phyloP scores from a whole-genome alignment of 2,329 filamentous ascomycete species.

The Monilinia fructigena region DNA sequence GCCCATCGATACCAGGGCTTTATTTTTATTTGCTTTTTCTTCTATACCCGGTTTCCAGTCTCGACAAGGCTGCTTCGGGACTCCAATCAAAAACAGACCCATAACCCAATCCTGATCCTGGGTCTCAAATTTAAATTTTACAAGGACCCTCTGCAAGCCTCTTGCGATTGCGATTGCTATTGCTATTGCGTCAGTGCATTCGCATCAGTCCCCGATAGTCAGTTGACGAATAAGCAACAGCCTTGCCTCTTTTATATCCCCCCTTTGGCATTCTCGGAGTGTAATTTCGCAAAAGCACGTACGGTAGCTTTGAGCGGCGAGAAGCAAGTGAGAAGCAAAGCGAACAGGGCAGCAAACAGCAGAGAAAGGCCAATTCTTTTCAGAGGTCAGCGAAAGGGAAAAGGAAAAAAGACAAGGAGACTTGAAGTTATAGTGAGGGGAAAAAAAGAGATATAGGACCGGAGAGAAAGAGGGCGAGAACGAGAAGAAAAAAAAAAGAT shows the following conservation, averaged over 20 bases:
- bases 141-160: conserved; percentile 8
- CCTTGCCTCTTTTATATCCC: not conserved
- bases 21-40: not conserved
- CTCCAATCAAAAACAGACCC: conserved; percentile 7
- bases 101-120: conserved; percentile 3
- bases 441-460: not conserved
- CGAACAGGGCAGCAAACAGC: not conserved
- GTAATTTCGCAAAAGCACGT: conserved; percentile 15
- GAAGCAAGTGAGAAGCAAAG: not conserved
- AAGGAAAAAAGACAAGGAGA: not conserved
- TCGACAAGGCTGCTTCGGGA: conserved; percentile 2
- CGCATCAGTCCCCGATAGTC: not conserved
- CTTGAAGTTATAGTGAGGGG: too few species aligned
- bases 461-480: not conserved
- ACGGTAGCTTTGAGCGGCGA: not conserved
- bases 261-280: conserved; percentile 6
- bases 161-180: not conserved
- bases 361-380: not conserved
- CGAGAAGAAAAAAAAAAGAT: not conserved
- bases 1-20: not conserved
- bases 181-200: conserved; percentile 9
- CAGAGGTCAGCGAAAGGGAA: not conserved
- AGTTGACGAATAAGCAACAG: not conserved
- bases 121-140: conserved; percentile 8
- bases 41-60: not conserved